A percentile compares a stretch with the other conserved stretches of the same genome.
Conservation (phyloP, 2,329 filamentous ascomycete genomes). For the Emmonsiellopsis sp. region DNA sequence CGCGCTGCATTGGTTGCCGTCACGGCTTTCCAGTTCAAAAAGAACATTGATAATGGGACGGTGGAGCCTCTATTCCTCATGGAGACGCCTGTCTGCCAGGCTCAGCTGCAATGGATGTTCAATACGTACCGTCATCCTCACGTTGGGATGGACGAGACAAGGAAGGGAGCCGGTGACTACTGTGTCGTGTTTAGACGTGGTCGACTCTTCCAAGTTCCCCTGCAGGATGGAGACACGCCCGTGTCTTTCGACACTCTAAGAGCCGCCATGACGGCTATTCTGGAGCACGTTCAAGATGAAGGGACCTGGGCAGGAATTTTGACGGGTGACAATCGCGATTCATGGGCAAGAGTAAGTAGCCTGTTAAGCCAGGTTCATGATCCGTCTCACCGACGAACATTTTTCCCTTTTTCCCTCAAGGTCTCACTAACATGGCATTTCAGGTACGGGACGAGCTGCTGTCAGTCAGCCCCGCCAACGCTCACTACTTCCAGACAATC, state of each 20-base stretch:
- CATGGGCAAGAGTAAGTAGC: constrained; percentile 7
- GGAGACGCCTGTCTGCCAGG: neutral
- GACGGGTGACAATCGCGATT: constrained; percentile 7
- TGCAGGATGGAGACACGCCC: neutral
- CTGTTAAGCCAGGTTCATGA: neutral
- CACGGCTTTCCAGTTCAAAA: constrained; percentile 3
- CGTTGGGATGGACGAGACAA: neutral
- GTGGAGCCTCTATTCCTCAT: neutral
- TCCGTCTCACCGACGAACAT: neutral
- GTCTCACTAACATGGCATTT: neutral
- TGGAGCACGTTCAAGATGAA: constrained; percentile 1
- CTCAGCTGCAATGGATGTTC: constrained; percentile 1
- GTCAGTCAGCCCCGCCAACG: neutral
- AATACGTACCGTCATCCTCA: constrained; percentile 1
- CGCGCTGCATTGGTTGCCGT: neutral
- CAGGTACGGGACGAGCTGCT: neutral
- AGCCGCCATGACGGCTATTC: neutral
- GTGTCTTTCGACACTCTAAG: constrained; percentile 1
- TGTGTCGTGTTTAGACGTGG: constrained; percentile 4
- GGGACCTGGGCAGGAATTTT: constrained; percentile 8
- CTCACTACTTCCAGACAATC: constrained; percentile 6
- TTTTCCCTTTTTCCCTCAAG: neutral
- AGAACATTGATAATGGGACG: neutral
- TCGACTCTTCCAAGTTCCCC: neutral
- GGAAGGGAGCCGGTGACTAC: constrained; percentile 2